Conservation (phyloP, 108 stramenopile genomes). For the Pseudonitzschia multiseries region DNA sequence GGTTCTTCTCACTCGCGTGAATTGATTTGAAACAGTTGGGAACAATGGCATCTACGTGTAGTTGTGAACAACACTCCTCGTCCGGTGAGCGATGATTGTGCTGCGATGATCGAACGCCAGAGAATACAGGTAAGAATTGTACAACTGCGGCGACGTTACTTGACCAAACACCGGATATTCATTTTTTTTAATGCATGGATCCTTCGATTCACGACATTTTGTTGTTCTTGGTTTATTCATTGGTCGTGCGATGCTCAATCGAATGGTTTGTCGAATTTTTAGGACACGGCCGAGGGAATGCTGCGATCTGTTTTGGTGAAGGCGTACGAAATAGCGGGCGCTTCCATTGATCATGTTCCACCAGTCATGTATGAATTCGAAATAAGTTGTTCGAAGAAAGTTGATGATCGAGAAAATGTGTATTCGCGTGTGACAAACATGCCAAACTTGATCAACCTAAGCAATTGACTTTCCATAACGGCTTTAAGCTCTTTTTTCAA, state of each 20-base stretch:
- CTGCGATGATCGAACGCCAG: constrained; percentile 80
- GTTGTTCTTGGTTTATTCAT: neutral
- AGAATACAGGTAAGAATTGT: constrained; percentile 62
- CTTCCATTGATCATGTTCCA: constrained; percentile 72
- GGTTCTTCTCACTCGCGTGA: neutral
- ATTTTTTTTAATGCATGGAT: neutral
- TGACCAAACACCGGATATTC: neutral
- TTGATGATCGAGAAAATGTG: constrained; percentile 82
- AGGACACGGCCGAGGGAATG: constrained; percentile 88
- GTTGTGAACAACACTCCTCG: constrained; percentile 88
- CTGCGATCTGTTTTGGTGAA: constrained; percentile 66
- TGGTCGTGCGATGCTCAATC: neutral
- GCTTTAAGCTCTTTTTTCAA: neutral
- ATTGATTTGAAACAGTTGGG: constrained; percentile 42
- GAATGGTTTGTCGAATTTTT: neutral
- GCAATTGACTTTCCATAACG: constrained; percentile 28
- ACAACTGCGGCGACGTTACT: neutral
- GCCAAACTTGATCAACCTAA: constrained; percentile 79
- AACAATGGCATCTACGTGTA: constrained; percentile 84
- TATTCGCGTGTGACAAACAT: constrained; percentile 79
- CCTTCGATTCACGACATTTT: neutral
- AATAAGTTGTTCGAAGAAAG: constrained; percentile 70
- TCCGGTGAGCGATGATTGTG: constrained; percentile 75
- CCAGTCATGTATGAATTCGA: constrained; percentile 83
- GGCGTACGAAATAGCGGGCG: constrained; percentile 72